Evolutionary conservation across 352 stramenopile genomes (phyloP).

Genomic region (Phytophthora uliginosa): DNA sequence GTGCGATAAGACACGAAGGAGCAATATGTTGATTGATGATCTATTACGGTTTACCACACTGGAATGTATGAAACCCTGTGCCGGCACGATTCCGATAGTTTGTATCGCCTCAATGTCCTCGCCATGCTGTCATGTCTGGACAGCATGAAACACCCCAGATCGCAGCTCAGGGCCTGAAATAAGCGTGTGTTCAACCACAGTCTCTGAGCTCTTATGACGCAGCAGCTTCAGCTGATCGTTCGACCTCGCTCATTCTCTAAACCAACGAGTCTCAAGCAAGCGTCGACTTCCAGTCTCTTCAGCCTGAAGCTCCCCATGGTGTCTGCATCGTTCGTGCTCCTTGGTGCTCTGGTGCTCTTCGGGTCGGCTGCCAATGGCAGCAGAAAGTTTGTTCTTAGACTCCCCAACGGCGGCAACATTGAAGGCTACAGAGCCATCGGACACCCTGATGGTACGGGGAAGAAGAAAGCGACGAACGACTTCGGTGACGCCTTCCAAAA

Average conservation of each 20-base stretch:
- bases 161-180: background rate
- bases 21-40: no score
- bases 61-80: no score
- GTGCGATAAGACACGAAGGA: no score
- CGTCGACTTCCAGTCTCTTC: background rate
- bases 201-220: background rate
- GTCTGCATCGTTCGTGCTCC: slow-evolving; percentile 7
- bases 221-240: background rate
- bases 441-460: slow-evolving; percentile 7
- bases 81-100: no score
- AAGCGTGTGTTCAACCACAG: background rate
- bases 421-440: slow-evolving; percentile 2
- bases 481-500: slow-evolving; percentile 14
- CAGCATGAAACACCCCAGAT: background rate
- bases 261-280: background rate
- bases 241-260: background rate
- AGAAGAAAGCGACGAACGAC: slow-evolving; percentile 1
- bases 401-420: slow-evolving; percentile 11
- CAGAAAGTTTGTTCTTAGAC: slow-evolving; percentile 6
- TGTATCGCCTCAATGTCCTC: no score
- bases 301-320: slow-evolving; percentile 1
- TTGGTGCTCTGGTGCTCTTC: background rate
- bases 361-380: background rate
- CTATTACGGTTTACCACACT: no score
- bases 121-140: no score